Evolutionary conservation across 2,329 filamentous ascomycete genomes (phyloP).

Genomic region (Alternaria sp.): DNA sequence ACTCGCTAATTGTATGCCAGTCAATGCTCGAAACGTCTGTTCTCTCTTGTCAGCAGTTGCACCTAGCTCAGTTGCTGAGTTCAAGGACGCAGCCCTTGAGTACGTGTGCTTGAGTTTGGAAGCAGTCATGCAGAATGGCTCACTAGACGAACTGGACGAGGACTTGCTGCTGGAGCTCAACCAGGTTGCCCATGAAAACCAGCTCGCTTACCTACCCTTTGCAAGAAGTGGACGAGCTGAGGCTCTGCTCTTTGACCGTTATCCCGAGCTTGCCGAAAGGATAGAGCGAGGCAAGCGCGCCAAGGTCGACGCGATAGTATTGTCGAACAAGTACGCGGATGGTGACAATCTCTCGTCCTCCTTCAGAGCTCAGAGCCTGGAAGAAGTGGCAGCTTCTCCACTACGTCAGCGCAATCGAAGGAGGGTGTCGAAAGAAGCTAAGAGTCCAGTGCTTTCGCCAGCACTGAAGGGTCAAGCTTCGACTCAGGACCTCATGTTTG

Average conservation of each 20-base stretch:
- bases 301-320: conserved; percentile 77
- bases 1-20: conserved; percentile 22
- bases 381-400: conserved; percentile 63
- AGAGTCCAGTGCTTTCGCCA: conserved; percentile 69
- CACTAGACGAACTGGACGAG: conserved; percentile 84
- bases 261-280: conserved; percentile 68
- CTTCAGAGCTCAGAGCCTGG: conserved; percentile 67
- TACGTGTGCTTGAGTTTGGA: conserved; percentile 94
- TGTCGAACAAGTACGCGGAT: conserved; percentile 68
- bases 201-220: conserved; percentile 77
- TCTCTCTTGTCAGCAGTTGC: conserved; percentile 85
- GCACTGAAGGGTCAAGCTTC: conserved; percentile 72
- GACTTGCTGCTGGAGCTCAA: conserved; percentile 84
- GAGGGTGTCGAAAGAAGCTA: conserved; percentile 54
- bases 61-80: conserved; percentile 79
- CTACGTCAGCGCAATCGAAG: conserved; percentile 52
- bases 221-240: conserved; percentile 78
- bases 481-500: conserved; percentile 81
- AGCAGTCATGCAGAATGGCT: conserved; percentile 86
- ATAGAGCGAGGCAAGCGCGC: conserved; percentile 72
- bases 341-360: conserved; percentile 71
- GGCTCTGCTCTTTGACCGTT: conserved; percentile 65
- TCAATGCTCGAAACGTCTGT: conserved; percentile 74
- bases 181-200: conserved; percentile 78
- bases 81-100: conserved; percentile 86